Evolutionary conservation across 257 asterid species (phyloP).

Genomic region (Gynochthodes officinalis): DNA sequence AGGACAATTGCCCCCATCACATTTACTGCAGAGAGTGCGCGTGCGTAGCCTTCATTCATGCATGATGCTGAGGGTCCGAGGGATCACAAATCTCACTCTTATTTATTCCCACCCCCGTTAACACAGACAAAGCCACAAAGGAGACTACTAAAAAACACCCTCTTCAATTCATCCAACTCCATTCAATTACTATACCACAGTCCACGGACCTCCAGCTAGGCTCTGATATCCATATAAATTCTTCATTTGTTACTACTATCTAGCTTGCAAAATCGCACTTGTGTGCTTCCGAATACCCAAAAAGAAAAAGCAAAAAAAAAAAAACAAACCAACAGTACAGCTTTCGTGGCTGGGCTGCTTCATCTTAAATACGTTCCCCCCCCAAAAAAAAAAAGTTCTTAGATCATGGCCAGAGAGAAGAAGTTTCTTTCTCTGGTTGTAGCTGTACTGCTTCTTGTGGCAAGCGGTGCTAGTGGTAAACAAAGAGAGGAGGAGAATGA

Average conservation of each 20-base stretch:
- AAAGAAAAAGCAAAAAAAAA: too few species aligned
- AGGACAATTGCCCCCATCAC: too few species aligned
- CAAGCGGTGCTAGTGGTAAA: not conserved
- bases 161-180: not conserved
- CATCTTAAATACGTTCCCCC: too few species aligned
- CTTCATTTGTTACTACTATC: too few species aligned
- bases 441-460: slow-evolving; percentile 13
- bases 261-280: too few species aligned
- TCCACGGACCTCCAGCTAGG: too few species aligned
- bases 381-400: not conserved
- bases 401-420: slow-evolving; percentile 17
- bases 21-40: slow-evolving; percentile 6
- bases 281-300: too few species aligned
- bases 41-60: slow-evolving; percentile 13
- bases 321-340: too few species aligned
- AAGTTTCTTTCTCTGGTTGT: not conserved
- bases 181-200: too few species aligned
- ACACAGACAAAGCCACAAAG: not conserved
- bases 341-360: too few species aligned
- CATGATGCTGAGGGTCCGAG: slow-evolving; percentile 13
- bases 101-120: slow-evolving; percentile 14
- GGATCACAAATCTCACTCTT: slow-evolving; percentile 14
- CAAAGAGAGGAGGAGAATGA: slow-evolving; percentile 23
- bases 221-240: too few species aligned
- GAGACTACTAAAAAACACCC: not conserved